Base-by-base conservation (phyloP, 768 basidiomycete species). In the Kwoniella sp. region DNA sequence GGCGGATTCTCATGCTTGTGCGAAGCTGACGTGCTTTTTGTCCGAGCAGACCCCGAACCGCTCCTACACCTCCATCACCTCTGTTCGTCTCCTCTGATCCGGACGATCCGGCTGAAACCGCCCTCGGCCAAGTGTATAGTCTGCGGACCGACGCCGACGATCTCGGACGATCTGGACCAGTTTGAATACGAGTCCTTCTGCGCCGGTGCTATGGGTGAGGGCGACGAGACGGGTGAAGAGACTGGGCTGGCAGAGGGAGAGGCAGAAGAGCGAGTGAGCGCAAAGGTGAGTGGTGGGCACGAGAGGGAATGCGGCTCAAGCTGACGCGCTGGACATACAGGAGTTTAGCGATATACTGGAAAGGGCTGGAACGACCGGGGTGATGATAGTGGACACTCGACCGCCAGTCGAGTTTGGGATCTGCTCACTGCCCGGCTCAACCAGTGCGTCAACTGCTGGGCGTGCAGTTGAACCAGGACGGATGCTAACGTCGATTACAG, bases 181-280 rank as follows among this genome's bases (percentile, higher is more conserved):
- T 80, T 78, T 7, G 89, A 90, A 60, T 95, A 95, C 71, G 81
- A 90, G 25, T 81, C 85, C 50, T 90, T 91, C 66, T 95, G 92
- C 60, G 88, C 89, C 10, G 82, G 87, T 67, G 48, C 48, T 14
- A 50, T 50, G 48, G 48, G 38, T 29, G 57, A 19, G 15, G 87
- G 83, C 83, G 57, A 19, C 47, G 50, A 20, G 77, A 81, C 38
- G 48, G 73, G 17, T 63, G 76, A 58, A 39, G 51, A 25, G 28
- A 46, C 22, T 32, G 46, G 32, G 34, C 46, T 29, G 17, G 32
- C 39, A 9, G 32, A 15, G n/a, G 37, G 58, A 34, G 29, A 62
- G 59, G 47, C 49, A 27, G 59, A 49, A 12, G 65, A 65, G 29
- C 48, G 61, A 25, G 53, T 67, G 10, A 52, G 40, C 34, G 60